These are phyloP conservation scores for Xylaria hypoxylon DNA, from an alignment of 2,329 filamentous ascomycete genomes.

Conservation along the genomic window DNA sequence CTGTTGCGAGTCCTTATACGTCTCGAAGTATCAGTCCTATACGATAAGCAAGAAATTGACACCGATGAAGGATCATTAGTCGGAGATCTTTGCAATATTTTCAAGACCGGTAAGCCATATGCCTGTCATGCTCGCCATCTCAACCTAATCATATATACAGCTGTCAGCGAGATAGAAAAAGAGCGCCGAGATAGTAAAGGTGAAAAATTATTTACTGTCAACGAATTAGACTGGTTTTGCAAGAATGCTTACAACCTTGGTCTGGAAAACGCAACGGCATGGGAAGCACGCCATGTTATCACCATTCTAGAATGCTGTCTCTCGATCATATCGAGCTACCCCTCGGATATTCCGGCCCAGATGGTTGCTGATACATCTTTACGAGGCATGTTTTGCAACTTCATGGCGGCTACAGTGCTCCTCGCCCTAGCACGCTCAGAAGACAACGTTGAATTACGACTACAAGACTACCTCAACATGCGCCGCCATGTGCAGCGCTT, in stretches of 20 bases:
- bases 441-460: slow-evolving; percentile 61
- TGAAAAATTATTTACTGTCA: slow-evolving; percentile 65
- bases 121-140: slow-evolving; percentile 5
- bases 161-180: slow-evolving; percentile 57
- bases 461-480: slow-evolving; percentile 71
- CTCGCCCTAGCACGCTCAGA: slow-evolving; percentile 64
- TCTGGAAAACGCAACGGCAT: slow-evolving; percentile 67
- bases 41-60: slow-evolving; percentile 45
- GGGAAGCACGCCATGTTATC: slow-evolving; percentile 65
- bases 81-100: slow-evolving; percentile 65
- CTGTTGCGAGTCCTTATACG: slow-evolving; percentile 72
- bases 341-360: slow-evolving; percentile 57
- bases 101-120: slow-evolving; percentile 56
- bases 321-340: slow-evolving; percentile 63
- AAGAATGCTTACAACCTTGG: slow-evolving; percentile 84
- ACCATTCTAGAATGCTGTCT: slow-evolving; percentile 68
- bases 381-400: slow-evolving; percentile 77
- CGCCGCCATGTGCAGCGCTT: slow-evolving; percentile 72
- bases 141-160: slow-evolving; percentile 44
- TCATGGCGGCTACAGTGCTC: slow-evolving; percentile 68
- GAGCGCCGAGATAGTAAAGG: slow-evolving; percentile 55
- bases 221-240: slow-evolving; percentile 86
- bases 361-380: slow-evolving; percentile 63
- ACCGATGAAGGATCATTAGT: slow-evolving; percentile 44
- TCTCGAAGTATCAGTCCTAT: slow-evolving; percentile 59